These are phyloP conservation scores for Erysimum cheiri DNA, from an alignment of 441 rosid genomes.

Conservation along the genomic window DNA sequence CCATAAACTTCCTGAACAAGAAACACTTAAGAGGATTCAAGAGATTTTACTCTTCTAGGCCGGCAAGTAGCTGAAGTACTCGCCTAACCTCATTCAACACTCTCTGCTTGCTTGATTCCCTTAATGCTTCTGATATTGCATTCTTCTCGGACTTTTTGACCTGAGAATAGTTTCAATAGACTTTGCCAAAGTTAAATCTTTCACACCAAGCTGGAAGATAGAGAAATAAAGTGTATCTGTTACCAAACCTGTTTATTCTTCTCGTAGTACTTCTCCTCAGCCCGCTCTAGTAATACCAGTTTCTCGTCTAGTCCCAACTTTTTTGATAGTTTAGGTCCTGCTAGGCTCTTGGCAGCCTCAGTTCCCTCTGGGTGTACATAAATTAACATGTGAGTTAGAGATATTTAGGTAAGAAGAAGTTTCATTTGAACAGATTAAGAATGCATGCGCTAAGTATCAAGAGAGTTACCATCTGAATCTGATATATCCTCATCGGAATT, in stretches of 20 bases:
- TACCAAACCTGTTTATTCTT: conserved; percentile 66
- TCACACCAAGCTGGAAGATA: background rate
- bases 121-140: conserved; percentile 63
- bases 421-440: conserved; percentile 1
- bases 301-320: conserved; percentile 66
- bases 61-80: conserved; percentile 62
- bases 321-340: conserved; percentile 55
- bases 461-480: conserved; percentile 74
- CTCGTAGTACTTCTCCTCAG: conserved; percentile 72
- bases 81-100: conserved; percentile 59
- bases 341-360: conserved; percentile 55
- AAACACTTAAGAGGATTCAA: background rate
- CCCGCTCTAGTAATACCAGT: conserved; percentile 71
- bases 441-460: background rate
- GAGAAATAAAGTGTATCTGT: conserved; percentile 19
- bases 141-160: conserved; percentile 68
- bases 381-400: background rate
- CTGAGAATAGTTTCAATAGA: conserved; percentile 45
- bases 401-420: background rate
- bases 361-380: conserved; percentile 53
- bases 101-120: conserved; percentile 82
- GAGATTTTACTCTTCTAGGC: conserved; percentile 48
- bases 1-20: conserved; percentile 1
- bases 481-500: conserved; percentile 91
- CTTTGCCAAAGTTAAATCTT: conserved; percentile 11